Evolutionary conservation across 176 grass and related monocot genomes (phyloP), one percentile per base, ranked within the genome.

Genomic region (Saccharum spontaneum): DNA sequence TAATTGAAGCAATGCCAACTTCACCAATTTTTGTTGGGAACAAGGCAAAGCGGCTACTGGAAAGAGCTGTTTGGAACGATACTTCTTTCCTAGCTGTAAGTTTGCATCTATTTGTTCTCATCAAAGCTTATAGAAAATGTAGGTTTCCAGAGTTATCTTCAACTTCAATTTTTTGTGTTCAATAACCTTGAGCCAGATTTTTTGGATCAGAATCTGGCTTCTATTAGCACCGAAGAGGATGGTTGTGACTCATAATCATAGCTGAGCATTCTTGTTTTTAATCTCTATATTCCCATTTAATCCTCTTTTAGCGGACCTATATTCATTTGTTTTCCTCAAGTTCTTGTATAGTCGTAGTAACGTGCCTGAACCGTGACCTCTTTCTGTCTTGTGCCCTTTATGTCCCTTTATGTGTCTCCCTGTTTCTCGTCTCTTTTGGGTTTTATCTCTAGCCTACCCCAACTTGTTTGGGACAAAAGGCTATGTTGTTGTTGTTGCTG

Each of bases 21-120:
- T 98, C 97, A 18, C 97, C 97, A 7, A 98, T 98, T 92, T 98
- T 98, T 87, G 93, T 98, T n/a, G 97, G 97, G 79, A 95, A 98
- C 89, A 98, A 98, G 81, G 97, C 97, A 57, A 98, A 98, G 69
- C 82, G 97, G 70, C 73, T 98, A 40, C 76, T 98, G 41, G 97
- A 94, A 88, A 93, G 97, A 78, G 97, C 97, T 90, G 94, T 98
- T 86, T 98, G 97, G 97, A 98, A 98, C 34, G 97, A 98, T 82
- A 95, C 97, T 79, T 84, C 89, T 67, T 98, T 98, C 94, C 91
- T 98, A 67, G 97, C 97, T 67, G 97, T 98, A 75, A 94, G 93
- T 95, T 75, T 89, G 16, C 59, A 79, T 41, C 46, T 30, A 30
- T 85, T 49, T 10, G n/a, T 69, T 37, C 22, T 75, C 45, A 67